Evolutionary conservation across 306 rosid genomes (phyloP), one percentile per base, ranked within the genome.

Genomic region (Vigna radiata): DNA sequence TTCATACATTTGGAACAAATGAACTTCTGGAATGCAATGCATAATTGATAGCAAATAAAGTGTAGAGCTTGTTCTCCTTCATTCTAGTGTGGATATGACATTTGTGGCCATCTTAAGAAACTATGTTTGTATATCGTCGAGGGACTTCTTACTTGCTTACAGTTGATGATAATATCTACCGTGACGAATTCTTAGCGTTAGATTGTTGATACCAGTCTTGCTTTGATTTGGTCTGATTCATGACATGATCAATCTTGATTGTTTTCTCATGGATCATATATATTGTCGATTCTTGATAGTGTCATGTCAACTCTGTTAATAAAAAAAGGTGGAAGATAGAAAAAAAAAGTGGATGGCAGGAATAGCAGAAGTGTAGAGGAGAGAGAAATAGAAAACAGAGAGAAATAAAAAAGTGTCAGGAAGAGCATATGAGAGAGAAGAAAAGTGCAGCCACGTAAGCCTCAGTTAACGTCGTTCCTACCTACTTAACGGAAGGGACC

Each of bases 241-340:
- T 64, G 23, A 2, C 46, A 41, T 41, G 46, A 41, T 44, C 48
- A 43, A 12, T 2, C 49, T 44, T 11, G 21, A 12, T 16, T 69
- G 49, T 48, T 47, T 68, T 58, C 46, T 53, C 33, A 50, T 41
- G 70, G 50, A 77, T 78, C 55, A 19, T 72, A 60, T 31, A 61
- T 84, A 50, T 59, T 62, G 18, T 50, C 36, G 1, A 44, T 67
- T 68, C 75, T 54, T 53, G 72, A 53, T 27, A 27, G 61, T 75
- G 72, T 56, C 55, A 44, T 49, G 55, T 31, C 72, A 53, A 55
- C 37, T 54, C 39, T 71, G 4, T 63, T 41, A 37, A 39, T 62
- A 17, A n/a, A n/a, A n/a, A n/a, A n/a, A n/a, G n/a, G n/a, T n/a
- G n/a, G n/a, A n/a, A n/a, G n/a, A n/a, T n/a, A n/a, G n/a, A n/a